Base-by-base conservation (phyloP, 108 stramenopile genomes). In the Mayamaea pseudoterrestris region DNA sequence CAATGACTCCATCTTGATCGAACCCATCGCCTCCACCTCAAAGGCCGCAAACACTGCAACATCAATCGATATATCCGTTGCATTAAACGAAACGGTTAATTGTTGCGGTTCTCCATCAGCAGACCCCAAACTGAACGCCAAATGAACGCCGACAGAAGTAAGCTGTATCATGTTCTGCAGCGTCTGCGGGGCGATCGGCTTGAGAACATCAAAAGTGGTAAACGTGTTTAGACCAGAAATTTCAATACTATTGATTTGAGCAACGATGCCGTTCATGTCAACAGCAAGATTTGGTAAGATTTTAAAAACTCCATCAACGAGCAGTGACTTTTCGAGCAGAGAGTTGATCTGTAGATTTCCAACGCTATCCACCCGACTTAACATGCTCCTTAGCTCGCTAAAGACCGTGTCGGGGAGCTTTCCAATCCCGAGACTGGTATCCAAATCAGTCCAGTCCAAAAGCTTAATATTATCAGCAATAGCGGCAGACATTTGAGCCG, bases 1-100 rank as follows among this genome's bases (percentile, higher is more conserved):
- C n/a, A 83, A 42, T 1, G 78, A 71, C 22, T 63, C 58, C 41
- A 71, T 27, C 39, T 55, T 27, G 12, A 65, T 18, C 5, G 49
- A 9, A 12, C 56, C 70, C 0, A 66, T 41, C 27, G 27, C 9
- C 20, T 64, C 50, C 27, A 52, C 55, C 44, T 81, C 75, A 22
- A 86, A 35, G 3, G 77, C 84, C 51, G 80, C 13, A 6, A 76
- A 42, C 16, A 44, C 3, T 5, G 4, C 23, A 16, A 44, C 16
- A 5, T 22, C 24, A 21, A 44, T 3, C 14, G 22, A 13, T 24
- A 44, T 25, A 21, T 44, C 44, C 22, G 16, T 31, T 31, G 34
- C 16, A 8, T 49, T 21, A 11, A 49, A 32, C 17, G 48, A 21
- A 29, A 49, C 16, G 4, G 20, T 49, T n/a, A 35, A 29, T 13